These are phyloP conservation scores for Cyathus striatus DNA, from an alignment of 768 basidiomycete species.

Conservation along the genomic window DNA sequence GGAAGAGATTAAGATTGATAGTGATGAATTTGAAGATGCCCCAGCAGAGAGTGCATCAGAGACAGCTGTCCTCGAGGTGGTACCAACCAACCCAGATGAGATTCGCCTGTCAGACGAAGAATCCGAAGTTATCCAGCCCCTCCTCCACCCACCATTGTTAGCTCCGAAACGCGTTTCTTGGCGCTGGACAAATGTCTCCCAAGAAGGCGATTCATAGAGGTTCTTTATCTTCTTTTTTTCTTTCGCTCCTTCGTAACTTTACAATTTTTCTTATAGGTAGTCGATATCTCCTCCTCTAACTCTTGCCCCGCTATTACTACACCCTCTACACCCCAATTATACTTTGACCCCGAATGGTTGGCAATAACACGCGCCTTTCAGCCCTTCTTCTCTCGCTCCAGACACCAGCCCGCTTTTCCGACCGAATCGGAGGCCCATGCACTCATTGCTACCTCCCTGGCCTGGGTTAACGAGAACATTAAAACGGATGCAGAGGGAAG, in stretches of 20 bases:
- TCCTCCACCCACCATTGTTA: background rate
- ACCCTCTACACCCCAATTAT: slow-evolving; percentile 32
- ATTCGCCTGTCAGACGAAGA: no score
- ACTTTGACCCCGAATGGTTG: slow-evolving; percentile 90
- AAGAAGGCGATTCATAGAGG: slow-evolving; percentile 76
- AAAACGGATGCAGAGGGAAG: slow-evolving; percentile 21
- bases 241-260: no score
- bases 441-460: slow-evolving; percentile 52
- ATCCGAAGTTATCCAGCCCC: no score
- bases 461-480: slow-evolving; percentile 67
- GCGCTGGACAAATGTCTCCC: slow-evolving; percentile 90
- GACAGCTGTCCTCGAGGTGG: no score
- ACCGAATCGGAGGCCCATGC: slow-evolving; percentile 42
- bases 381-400: slow-evolving; percentile 60
- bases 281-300: no score
- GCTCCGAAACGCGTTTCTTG: slow-evolving; percentile 72
- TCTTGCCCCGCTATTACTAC: background rate
- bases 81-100: background rate
- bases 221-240: slow-evolving; percentile 17
- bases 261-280: no score
- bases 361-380: slow-evolving; percentile 88
- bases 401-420: slow-evolving; percentile 54
- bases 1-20: slow-evolving; percentile 45
- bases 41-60: no score
- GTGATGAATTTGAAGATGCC: slow-evolving; percentile 25